These are phyloP conservation scores for Protomyces inouyei DNA, from an alignment of 1,139 yeast genomes.

Conservation along the genomic window DNA sequence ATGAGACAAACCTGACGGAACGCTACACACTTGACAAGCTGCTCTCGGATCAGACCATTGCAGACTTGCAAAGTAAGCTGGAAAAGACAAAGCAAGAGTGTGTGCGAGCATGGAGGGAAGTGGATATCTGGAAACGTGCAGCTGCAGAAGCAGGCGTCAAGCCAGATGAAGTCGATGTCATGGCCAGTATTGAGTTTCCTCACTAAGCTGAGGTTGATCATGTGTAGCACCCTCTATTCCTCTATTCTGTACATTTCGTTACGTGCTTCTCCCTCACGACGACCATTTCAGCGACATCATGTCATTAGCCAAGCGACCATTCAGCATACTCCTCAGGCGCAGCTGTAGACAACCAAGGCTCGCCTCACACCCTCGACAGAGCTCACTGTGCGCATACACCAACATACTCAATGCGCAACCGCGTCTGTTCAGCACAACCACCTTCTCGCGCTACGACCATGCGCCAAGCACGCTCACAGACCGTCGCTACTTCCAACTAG, in stretches of 20 bases:
- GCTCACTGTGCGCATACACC: too few species aligned
- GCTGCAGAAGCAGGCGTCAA: neutral
- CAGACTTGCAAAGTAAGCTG: neutral
- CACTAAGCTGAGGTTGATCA: neutral
- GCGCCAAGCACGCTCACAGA: slow-evolving; percentile 13
- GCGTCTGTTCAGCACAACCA: slow-evolving; percentile 5
- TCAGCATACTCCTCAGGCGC: too few species aligned
- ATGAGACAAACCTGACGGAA: slow-evolving; percentile 74
- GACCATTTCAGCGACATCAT: neutral
- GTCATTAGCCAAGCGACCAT: neutral
- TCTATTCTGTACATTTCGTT: neutral
- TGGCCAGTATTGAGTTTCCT: neutral
- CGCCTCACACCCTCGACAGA: too few species aligned
- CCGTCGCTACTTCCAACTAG: slow-evolving; percentile 19
- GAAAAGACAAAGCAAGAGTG: neutral
- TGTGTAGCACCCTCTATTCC: neutral
- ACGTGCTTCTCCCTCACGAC: neutral
- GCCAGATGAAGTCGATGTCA: neutral
- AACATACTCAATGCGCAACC: neutral
- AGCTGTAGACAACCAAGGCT: too few species aligned
- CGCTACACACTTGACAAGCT: slow-evolving; percentile 23
- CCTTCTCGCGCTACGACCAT: slow-evolving; percentile 1
- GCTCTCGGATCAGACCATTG: neutral
- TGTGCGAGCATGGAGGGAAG: neutral
- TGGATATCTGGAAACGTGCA: neutral